Evolutionary conservation across 176 grass and related monocot species (phyloP).

Genomic region (Bromus sterilis): DNA sequence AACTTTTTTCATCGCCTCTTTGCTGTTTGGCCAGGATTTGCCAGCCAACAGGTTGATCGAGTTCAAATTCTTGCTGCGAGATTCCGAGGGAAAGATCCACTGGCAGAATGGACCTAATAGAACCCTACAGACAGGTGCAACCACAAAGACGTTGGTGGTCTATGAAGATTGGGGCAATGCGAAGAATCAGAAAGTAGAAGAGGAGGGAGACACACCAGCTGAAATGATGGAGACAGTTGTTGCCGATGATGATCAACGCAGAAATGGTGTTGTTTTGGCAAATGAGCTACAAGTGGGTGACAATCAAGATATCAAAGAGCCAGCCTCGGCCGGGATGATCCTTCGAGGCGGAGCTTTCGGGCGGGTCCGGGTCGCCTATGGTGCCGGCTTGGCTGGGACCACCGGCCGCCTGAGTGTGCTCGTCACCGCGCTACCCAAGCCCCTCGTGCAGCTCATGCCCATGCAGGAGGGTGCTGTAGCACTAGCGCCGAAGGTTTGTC

Average conservation of each 20-base stretch:
- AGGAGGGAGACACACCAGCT: conserved; percentile 6
- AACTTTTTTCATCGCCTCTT: background rate
- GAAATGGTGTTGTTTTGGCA: background rate
- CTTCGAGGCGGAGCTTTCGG: background rate
- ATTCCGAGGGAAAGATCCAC: conserved; percentile 22
- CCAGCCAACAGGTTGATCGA: conserved; percentile 38
- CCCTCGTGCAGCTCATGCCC: background rate
- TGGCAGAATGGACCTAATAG: conserved; percentile 76
- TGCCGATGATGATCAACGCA: background rate
- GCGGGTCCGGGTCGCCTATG: background rate
- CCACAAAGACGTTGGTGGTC: conserved; percentile 36
- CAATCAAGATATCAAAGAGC: background rate
- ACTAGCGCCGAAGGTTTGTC: background rate
- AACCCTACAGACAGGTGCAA: conserved; percentile 36
- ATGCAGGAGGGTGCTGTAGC: background rate
- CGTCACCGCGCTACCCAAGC: conserved; percentile 3
- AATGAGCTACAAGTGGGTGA: conserved; percentile 15
- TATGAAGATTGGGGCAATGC: conserved; percentile 52
- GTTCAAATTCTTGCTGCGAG: conserved; percentile 76
- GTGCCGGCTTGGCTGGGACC: background rate
- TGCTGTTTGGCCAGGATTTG: conserved; percentile 41
- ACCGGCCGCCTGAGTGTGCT: background rate
- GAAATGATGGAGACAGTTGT: background rate
- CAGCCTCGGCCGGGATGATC: background rate
- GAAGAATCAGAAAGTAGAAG: conserved; percentile 33